Base-by-base conservation (phyloP, 2,329 filamentous ascomycete species). In the Ophiocordyceps camponoti-floridani region DNA sequence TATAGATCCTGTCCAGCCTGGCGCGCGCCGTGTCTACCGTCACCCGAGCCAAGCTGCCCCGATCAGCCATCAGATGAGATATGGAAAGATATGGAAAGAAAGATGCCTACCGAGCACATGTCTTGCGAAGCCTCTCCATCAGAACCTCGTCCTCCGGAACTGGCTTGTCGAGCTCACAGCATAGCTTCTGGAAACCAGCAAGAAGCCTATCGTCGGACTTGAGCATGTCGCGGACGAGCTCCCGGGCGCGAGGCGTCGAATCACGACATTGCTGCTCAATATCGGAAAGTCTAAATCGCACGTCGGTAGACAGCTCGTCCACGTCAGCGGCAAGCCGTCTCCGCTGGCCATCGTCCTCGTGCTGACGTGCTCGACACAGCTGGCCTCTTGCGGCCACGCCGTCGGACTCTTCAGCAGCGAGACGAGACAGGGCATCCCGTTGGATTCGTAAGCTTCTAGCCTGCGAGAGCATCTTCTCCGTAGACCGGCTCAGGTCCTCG, bases 121-220 rank as follows among this genome's bases (percentile, higher is more conserved):
- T 66, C 51, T 70, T 80, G 54, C 75, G 74, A 51, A 82, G 68
- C 47, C 69, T 68, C 40, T 72, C 67, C 10, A 79, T 62, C 3
- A 66, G 67, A 45, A 68, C 60, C 41, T 72, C 63, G 43, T 77
- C 70, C 9, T 73, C 68, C 0, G 66, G 63, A 23, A 70, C 63
- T 42, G 70, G 65, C 4, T 65, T 64, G 10, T 75, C 65, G 4
- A 84, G 65, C 50, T 79, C 77, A 47, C 69, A 70, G 0, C 78
- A 70, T 2, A 84, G 66, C 50, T 81, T 82, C 53, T 82, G 76
- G 3, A 85, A 62, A 47, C 77, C 77, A 18, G 71, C 65, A 1
- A 84, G 62, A 2, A 84, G 64, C 48, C 73, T 76, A 54, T 84
- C 79, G 47, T 85, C 80, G 1, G 75, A 72, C 9, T 66, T 64